Conservation (phyloP, 2,329 filamentous ascomycete genomes). For the Chalara sp. region DNA sequence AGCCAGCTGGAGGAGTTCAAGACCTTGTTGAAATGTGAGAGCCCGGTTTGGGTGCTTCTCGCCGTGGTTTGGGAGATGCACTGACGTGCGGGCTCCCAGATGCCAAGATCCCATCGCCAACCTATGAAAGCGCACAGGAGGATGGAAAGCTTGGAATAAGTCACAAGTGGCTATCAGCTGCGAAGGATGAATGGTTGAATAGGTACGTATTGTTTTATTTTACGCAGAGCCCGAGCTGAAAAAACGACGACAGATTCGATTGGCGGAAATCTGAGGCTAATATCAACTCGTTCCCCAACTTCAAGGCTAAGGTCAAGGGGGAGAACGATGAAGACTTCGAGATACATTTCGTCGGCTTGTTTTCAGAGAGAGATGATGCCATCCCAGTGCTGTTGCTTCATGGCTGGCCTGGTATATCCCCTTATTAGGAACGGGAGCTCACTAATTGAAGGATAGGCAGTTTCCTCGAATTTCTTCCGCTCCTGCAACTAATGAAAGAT, state of each 20-base stretch:
- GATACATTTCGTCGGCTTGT: slow-evolving; percentile 48
- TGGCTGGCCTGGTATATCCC: slow-evolving; percentile 41
- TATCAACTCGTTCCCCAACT: slow-evolving; percentile 45
- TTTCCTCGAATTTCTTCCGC: slow-evolving; percentile 13
- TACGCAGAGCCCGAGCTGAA: not conserved
- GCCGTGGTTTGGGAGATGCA: no score
- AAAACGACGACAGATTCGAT: not conserved
- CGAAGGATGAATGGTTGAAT: slow-evolving; percentile 4
- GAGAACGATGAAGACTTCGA: slow-evolving; percentile 32
- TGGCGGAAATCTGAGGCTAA: slow-evolving; percentile 4
- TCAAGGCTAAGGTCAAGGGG: slow-evolving; percentile 38
- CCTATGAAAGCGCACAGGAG: slow-evolving; percentile 6
- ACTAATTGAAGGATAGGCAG: no score
- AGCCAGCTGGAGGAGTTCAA: not conserved
- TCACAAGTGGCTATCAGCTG: slow-evolving; percentile 3
- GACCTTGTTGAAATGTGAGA: slow-evolving; percentile 16
- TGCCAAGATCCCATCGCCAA: not conserved
- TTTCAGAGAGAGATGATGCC: slow-evolving; percentile 42
- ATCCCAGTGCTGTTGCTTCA: slow-evolving; percentile 45
- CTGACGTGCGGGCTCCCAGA: no score
- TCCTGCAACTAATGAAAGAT: slow-evolving; percentile 23
- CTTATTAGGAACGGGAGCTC: not conserved
- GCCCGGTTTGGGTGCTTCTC: no score
- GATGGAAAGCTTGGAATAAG: slow-evolving; percentile 3
- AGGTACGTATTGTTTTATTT: not conserved